Evolutionary conservation across 495 filamentous ascomycete species (phyloP).

Genomic region (Penicillium dipodomyicola): DNA sequence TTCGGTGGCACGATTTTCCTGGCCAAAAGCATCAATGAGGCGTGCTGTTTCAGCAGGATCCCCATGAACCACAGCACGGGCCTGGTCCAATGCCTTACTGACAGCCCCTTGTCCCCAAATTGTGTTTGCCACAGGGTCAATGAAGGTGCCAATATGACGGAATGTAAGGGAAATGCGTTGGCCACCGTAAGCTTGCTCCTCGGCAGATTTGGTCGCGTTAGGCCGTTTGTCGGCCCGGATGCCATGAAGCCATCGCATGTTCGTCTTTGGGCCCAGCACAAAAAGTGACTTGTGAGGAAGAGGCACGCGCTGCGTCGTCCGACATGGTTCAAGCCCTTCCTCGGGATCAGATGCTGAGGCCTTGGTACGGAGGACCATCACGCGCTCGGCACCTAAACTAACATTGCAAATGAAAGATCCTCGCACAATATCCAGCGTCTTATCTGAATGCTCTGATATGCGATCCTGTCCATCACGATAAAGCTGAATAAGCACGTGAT

Average conservation of each 20-base stretch:
- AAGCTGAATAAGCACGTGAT: slow-evolving; percentile 90
- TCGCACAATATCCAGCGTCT: slow-evolving; percentile 86
- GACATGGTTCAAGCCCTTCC: slow-evolving; percentile 26
- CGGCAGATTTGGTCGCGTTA: slow-evolving; percentile 57
- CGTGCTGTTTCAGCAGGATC: slow-evolving; percentile 61
- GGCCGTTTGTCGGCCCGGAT: slow-evolving; percentile 84
- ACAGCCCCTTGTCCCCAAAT: slow-evolving; percentile 95
- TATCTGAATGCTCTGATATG: slow-evolving; percentile 97
- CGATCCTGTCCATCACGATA: slow-evolving; percentile 90
- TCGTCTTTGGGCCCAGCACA: slow-evolving; percentile 76
- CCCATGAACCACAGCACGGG: slow-evolving; percentile 65
- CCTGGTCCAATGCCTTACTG: slow-evolving; percentile 56
- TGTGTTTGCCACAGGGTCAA: slow-evolving; percentile 54
- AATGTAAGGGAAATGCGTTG: slow-evolving; percentile 93
- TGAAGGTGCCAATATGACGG: slow-evolving; percentile 81
- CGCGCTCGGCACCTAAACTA: slow-evolving; percentile 85
- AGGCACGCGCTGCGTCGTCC: slow-evolving; percentile 61
- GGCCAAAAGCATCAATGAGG: slow-evolving; percentile 77
- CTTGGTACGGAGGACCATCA: slow-evolving; percentile 89
- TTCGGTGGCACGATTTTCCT: slow-evolving; percentile 70
- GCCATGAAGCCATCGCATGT: slow-evolving; percentile 83
- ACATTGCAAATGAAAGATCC: slow-evolving; percentile 86
- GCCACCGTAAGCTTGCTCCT: slow-evolving; percentile 69
- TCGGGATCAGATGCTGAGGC: slow-evolving; percentile 37
- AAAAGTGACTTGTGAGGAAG: slow-evolving; percentile 90